A percentile compares a stretch with the other conserved stretches of the same genome.
Evolutionary conservation across 257 asterid genomes (phyloP).

Genomic region (Jacaranda mimosifolia): DNA sequence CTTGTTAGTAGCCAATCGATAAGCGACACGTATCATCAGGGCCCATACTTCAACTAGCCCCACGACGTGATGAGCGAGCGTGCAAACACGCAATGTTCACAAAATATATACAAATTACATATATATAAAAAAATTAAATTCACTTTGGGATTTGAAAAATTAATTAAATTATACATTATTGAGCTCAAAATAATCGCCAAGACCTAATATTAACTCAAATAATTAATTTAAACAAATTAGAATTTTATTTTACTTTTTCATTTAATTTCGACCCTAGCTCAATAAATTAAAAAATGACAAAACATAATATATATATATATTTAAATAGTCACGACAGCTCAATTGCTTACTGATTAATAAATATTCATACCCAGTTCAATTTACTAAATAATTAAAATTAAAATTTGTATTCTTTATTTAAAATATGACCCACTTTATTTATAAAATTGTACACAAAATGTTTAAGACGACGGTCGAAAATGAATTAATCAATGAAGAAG

Average conservation of each 20-base stretch:
- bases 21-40: not conserved
- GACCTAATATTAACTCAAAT: not conserved
- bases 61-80: conserved; percentile 24
- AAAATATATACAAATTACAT: too few relatives aligned
- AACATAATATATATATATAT: not conserved
- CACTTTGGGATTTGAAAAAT: too few relatives aligned
- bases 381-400: too few relatives aligned
- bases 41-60: conserved; percentile 23
- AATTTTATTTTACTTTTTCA: not conserved
- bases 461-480: not conserved
- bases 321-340: too few relatives aligned
- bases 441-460: not conserved
- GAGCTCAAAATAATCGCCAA: too few relatives aligned
- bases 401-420: too few relatives aligned
- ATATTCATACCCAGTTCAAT: too few relatives aligned
- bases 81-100: not conserved
- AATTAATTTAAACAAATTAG: not conserved
- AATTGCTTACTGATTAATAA: too few relatives aligned
- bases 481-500: not conserved
- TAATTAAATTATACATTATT: too few relatives aligned
- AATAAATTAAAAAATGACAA: not conserved
- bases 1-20: conserved; percentile 22
- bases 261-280: too few relatives aligned
- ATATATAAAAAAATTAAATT: too few relatives aligned
- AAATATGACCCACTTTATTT: too few relatives aligned